Base-by-base conservation (phyloP, 2,329 filamentous ascomycete species). In the Trichoderma sp. region DNA sequence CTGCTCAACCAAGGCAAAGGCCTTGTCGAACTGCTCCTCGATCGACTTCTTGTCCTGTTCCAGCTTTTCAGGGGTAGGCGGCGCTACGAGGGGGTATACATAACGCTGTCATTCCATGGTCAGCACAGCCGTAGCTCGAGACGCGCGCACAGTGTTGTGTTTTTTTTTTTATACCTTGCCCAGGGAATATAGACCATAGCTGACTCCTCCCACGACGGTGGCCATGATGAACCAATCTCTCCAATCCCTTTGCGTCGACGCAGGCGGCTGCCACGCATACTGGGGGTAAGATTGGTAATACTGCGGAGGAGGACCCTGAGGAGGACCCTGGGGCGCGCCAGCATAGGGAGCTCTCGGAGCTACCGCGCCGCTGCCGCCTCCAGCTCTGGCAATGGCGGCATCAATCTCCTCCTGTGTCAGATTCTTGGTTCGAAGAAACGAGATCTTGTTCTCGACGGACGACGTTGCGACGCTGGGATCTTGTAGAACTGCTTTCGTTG, bases 171-270 rank as follows among this genome's bases (percentile, higher is more conserved):
- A 42, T 82, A 93, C 91, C 87, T 96, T 96, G 69, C 93, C 92
- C 17, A 97, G 86, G 71, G 90, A 87, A 77, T 95, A 99, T 25
- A 97, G 80, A 0, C 94, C 94, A 75, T 97, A 98, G 45, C 93
- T 87, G 22, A 97, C 90, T 58, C 94, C 93, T 67, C 93, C 91
- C 70, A 96, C 90, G 13, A 98, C 92, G 0, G 95, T 99, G 8
- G 95, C 95, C 93, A 98, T 97, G 79, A 99, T 98, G 80, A 99
- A 99, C 92, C 93, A 98, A 77, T 99, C 95, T 70, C 96, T 87
- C 95, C 95, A 99, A 80, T 99, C 95, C 75, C 95, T 86, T 76
- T 89, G 93, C 2, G 89, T 80, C 66, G 86, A 83, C 1, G 84
- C 84, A 4, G 86, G 81, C 34, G 83, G 83, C 74, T 87, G 87